Evolutionary conservation across 1,284 basidiomycete genomes (phyloP), one percentile per base, ranked within the genome.

Genomic region (Rhodotorula sp.): DNA sequence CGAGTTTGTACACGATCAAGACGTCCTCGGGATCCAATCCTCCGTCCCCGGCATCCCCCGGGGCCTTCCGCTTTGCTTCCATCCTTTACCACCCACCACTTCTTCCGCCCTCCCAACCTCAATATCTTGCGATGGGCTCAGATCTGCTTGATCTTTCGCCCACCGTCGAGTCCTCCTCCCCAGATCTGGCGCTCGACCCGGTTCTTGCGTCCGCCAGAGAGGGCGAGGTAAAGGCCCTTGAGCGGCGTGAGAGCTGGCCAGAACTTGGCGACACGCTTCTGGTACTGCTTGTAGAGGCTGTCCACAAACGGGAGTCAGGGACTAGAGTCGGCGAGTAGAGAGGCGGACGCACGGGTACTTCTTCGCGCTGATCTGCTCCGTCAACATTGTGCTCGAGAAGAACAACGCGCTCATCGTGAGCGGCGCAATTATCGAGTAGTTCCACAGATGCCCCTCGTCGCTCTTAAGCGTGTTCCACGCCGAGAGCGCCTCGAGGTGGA

Each of bases 211-310:
- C 40, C 52, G 22, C 62, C 62, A 15, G 57, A 62, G 9, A 71
- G 50, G 18, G 60, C 18, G 44, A 75, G 54, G 59, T 62, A 72
- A 1, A 64, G 7, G 10, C 61, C 63, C 55, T 75, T 72, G 44
- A 75, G 37, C 13, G 64, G 53, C 2, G 72, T 69, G 16, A 69
- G 22, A 6, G 50, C n/a, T 10, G 68, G 65, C 70, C 71, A 71
- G 62, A 77, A 76, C 72, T 72, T 73, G 30, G 67, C 65, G 15
- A 77, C 76, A 48, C 76, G 68, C 6, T 52, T 31, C 46, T 73
- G 70, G 68, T 77, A 77, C n/a, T 67, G 34, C 47, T 56, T 58
- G 70, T 77, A 75, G 18, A 30, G 34, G 20, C 8, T 10, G 54
- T 34, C 26, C 22, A n/a, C 51, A 52, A 8, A 8, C 10, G 51